A percentile compares a stretch with the other conserved stretches of the same genome.
Evolutionary conservation across 306 rosid species (phyloP).

Genomic region (Crotalaria pallida): DNA sequence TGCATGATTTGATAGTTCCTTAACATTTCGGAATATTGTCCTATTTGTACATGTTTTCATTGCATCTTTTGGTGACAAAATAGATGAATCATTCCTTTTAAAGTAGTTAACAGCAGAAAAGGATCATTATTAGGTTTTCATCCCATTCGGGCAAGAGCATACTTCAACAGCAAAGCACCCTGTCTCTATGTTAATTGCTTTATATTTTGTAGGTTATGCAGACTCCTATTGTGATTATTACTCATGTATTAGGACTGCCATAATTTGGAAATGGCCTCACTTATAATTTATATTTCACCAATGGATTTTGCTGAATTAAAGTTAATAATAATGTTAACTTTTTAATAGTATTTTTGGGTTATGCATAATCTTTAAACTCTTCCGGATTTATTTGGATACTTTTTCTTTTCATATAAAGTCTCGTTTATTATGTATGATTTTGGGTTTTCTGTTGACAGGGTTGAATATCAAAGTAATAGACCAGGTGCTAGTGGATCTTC

Average conservation of each 20-base stretch:
- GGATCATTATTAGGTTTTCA: background rate
- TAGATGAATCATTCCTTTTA: background rate
- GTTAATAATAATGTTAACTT: background rate
- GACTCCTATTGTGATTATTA: background rate
- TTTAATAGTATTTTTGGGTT: background rate
- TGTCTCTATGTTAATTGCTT: background rate
- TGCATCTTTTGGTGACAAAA: constrained; percentile 5
- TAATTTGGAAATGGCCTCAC: background rate
- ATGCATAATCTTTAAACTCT: background rate
- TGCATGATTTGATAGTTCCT: constrained; percentile 8
- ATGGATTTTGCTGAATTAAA: background rate
- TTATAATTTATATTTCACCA: background rate
- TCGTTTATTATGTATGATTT: background rate
- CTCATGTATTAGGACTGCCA: constrained; percentile 10
- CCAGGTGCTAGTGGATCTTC: constrained; percentile 78
- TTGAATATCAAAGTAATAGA: constrained; percentile 72
- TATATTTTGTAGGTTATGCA: background rate
- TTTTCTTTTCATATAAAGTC: constrained; percentile 1
- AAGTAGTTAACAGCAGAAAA: constrained; percentile 1
- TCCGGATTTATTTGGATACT: background rate
- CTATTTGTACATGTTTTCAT: background rate
- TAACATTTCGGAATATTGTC: background rate
- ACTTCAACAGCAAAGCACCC: too few species aligned
- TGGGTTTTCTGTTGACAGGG: constrained; percentile 52
- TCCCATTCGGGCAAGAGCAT: background rate